These are phyloP conservation scores for Pleurostoma richardsiae DNA, from an alignment of 2,329 filamentous ascomycete genomes.

Conservation along the genomic window DNA sequence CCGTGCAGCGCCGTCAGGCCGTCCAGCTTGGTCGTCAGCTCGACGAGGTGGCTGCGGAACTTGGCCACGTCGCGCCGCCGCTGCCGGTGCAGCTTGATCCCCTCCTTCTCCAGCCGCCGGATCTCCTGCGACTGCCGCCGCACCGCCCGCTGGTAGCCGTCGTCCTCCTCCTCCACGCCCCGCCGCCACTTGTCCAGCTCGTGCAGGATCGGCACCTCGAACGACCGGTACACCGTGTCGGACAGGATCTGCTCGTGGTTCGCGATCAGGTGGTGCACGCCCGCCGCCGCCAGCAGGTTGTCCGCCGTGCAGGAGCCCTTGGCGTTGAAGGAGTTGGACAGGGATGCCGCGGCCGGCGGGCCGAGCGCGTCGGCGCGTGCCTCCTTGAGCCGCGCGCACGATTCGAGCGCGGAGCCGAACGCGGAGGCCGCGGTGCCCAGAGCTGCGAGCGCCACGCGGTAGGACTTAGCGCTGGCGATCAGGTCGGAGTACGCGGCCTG, in stretches of 20 bases:
- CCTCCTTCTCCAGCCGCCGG: slow-evolving; percentile 59
- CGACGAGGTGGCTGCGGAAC: slow-evolving; percentile 59
- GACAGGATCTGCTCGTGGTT: slow-evolving; percentile 68
- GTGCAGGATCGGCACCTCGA: slow-evolving; percentile 65
- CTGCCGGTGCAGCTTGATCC: slow-evolving; percentile 53
- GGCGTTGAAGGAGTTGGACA: slow-evolving; percentile 42
- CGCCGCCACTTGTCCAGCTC: slow-evolving; percentile 62
- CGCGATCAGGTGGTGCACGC: slow-evolving; percentile 62
- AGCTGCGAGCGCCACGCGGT: slow-evolving; percentile 56
- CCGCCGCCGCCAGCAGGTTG: slow-evolving; percentile 55
- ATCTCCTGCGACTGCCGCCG: slow-evolving; percentile 55
- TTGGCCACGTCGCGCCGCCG: slow-evolving; percentile 55
- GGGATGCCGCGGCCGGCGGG: slow-evolving; percentile 23
- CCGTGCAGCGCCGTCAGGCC: slow-evolving; percentile 56
- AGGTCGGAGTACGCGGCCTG: slow-evolving; percentile 60
- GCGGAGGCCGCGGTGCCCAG: slow-evolving; percentile 57
- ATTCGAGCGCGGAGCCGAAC: slow-evolving; percentile 61
- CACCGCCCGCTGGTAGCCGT: slow-evolving; percentile 51
- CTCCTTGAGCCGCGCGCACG: slow-evolving; percentile 65
- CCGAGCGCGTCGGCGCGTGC: slow-evolving; percentile 54
- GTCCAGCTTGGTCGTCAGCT: slow-evolving; percentile 57
- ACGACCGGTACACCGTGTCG: slow-evolving; percentile 63
- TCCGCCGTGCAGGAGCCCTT: slow-evolving; percentile 56
- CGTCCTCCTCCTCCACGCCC: slow-evolving; percentile 60
- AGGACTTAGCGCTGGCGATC: slow-evolving; percentile 56